Conservation (phyloP, 805 yeast genomes). For the Starmerella floricola region DNA sequence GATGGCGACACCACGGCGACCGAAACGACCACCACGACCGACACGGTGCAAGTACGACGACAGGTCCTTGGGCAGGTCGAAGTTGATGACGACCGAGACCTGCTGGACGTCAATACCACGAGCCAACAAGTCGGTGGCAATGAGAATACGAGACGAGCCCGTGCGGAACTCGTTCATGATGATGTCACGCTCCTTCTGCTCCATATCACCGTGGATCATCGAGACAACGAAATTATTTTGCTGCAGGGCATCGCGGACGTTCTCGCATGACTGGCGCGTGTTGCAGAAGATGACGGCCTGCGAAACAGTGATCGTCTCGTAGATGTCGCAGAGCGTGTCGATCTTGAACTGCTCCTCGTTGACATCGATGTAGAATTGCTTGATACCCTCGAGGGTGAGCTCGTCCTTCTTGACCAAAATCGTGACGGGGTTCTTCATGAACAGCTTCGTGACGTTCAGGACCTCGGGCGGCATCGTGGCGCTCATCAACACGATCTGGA, state of each 20-base stretch:
- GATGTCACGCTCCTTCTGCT: slow-evolving; percentile 84
- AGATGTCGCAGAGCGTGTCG: slow-evolving; percentile 85
- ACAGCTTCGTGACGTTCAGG: slow-evolving; percentile 77
- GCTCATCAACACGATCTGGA: slow-evolving; percentile 88
- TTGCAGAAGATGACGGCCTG: slow-evolving; percentile 98
- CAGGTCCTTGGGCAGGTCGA: slow-evolving; percentile 79
- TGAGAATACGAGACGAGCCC: slow-evolving; percentile 84
- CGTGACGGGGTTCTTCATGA: slow-evolving; percentile 89
- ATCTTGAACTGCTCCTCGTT: slow-evolving; percentile 91
- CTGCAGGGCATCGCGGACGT: slow-evolving; percentile 61
- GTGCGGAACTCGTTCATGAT: slow-evolving; percentile 94
- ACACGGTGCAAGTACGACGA: slow-evolving; percentile 96
- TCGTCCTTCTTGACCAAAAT: slow-evolving; percentile 93
- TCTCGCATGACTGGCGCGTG: slow-evolving; percentile 88
- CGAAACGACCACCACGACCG: slow-evolving; percentile 97
- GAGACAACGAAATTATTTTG: slow-evolving; percentile 81
- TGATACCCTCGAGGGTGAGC: slow-evolving; percentile 88
- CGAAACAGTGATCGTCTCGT: slow-evolving; percentile 89
- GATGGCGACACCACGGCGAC: slow-evolving; percentile 96
- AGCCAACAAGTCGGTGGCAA: slow-evolving; percentile 91
- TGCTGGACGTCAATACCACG: slow-evolving; percentile 98
- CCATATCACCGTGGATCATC: slow-evolving; percentile 93
- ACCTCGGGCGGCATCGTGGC: slow-evolving; percentile 94
- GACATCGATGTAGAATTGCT: slow-evolving; percentile 81
- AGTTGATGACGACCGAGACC: slow-evolving; percentile 86